A percentile compares a stretch with the other conserved stretches of the same genome.
These are phyloP conservation scores for Leishmania tarentolae DNA, from an alignment of 208 protist species.

Conservation along the genomic window DNA sequence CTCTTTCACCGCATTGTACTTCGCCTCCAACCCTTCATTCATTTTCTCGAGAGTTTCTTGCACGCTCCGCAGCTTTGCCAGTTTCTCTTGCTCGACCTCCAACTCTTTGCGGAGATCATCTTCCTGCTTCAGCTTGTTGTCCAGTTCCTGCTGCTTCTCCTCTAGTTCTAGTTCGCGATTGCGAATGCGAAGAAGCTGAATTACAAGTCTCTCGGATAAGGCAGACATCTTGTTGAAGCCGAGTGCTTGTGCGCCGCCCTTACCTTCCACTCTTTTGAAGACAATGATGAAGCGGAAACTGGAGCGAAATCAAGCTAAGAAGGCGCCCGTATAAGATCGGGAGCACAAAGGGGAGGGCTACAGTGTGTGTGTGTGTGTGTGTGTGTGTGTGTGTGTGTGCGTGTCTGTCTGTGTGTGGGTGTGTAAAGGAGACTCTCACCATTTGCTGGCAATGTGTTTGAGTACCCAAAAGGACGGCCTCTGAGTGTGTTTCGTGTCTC, in stretches of 20 bases:
- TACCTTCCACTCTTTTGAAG: neutral
- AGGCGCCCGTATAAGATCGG: neutral
- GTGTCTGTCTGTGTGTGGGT: neutral
- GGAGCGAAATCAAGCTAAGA: neutral
- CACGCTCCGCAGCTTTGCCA: conserved; percentile 44
- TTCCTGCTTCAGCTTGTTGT: conserved; percentile 38
- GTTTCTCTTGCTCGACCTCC: conserved; percentile 34
- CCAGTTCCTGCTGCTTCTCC: conserved; percentile 36
- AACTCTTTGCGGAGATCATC: conserved; percentile 37
- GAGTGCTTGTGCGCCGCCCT: neutral
- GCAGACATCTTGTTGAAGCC: conserved; percentile 33
- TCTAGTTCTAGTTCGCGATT: conserved; percentile 52
- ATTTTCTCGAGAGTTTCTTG: conserved; percentile 46
- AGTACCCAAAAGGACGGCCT: neutral
- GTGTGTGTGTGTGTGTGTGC: neutral
- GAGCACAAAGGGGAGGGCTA: neutral
- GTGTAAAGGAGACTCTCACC: neutral
- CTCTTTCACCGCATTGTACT: conserved; percentile 45
- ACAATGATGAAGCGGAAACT: too few relatives aligned
- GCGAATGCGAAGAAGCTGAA: conserved; percentile 55
- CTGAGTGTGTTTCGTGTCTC: neutral
- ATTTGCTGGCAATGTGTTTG: neutral
- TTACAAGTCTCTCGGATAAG: conserved; percentile 55
- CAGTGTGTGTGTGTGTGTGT: neutral
- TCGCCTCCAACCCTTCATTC: conserved; percentile 46